Evolutionary conservation across 257 asterid genomes (phyloP), one percentile per base, ranked within the genome.

Genomic region (Solanum lignicaule): DNA sequence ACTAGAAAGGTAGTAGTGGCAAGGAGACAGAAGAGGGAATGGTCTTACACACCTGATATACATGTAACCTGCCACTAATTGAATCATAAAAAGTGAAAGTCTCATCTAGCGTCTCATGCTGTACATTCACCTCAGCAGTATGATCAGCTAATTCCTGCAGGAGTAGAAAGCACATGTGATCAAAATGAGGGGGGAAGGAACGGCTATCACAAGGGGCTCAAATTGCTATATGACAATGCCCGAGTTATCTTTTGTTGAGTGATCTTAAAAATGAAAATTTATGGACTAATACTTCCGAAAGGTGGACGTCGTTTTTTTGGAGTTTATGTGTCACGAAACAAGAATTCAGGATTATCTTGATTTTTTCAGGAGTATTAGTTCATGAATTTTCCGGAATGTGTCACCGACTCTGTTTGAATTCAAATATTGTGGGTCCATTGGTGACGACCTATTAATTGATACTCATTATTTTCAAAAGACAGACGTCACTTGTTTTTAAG

Each of bases 11-110:
- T 21, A 15, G 76, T 81, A 15, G 79, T 27, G 60, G 58, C 82
- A 55, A 35, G 86, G 10, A 48, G 74, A 71, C 69, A 31, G 72
- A 48, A 46, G 65, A 89, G 6, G 9, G 84, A 86, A 88, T 69
- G 43, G 32, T 85, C 31, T 43, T 43, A 65, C 27, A 65, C 73
- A 96, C 99, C 99, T 96, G 98, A 91, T 94, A 94, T 84, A 96
- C 92, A 74, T 94, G 98, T 87, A 96, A 91, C 86, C 85, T 93
- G 93, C 95, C 91, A 66, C 93, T 93, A 27, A 94, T 93, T 62
- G 98, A 93, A 89, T 93, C 98, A 83, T 96, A 94, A 89, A 96
- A 96, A n/a, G 98, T 95, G 91, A 95, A 94, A 90, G 91, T 72
- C 87, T 95, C 98, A 86, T 95, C 98, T 76, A 95, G 93, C 76